Evolutionary conservation across 1,284 basidiomycete species (phyloP).

Genomic region (Trichosporon ovoides): DNA sequence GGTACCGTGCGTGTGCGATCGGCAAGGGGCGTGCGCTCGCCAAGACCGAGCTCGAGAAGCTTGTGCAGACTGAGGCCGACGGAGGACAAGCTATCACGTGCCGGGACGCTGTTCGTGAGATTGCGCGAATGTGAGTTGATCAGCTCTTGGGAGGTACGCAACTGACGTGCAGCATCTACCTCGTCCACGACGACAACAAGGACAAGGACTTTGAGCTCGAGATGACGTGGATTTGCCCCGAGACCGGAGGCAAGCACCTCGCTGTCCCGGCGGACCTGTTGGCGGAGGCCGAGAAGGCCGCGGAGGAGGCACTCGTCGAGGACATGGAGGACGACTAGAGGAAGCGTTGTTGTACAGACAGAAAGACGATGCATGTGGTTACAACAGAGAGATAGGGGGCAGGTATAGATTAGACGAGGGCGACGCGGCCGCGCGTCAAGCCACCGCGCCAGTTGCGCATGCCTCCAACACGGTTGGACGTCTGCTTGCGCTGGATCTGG

Average conservation of each 20-base stretch:
- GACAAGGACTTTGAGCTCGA: conserved; percentile 98
- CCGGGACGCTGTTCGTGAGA: conserved; percentile 81
- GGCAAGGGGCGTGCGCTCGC: conserved; percentile 96
- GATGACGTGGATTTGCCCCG: conserved; percentile 90
- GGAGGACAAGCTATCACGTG: conserved; percentile 50
- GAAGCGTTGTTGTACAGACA: neutral
- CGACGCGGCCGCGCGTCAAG: conserved; percentile 68
- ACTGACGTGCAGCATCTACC: conserved; percentile 69
- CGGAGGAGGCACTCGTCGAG: conserved; percentile 79
- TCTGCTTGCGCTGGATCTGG: conserved; percentile 77
- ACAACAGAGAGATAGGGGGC: conserved; percentile 7
- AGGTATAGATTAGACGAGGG: conserved; percentile 59
- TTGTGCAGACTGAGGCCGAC: conserved; percentile 47
- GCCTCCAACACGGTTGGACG: conserved; percentile 68
- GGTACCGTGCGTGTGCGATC: conserved; percentile 87
- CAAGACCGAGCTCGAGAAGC: conserved; percentile 97
- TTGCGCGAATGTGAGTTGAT: conserved; percentile 80
- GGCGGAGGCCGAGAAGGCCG: conserved; percentile 80
- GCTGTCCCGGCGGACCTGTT: conserved; percentile 79
- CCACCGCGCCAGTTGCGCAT: conserved; percentile 84
- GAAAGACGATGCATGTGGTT: neutral
- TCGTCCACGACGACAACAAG: conserved; percentile 83
- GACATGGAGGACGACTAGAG: conserved; percentile 64
- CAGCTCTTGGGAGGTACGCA: neutral
- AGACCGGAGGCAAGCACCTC: conserved; percentile 73